phyloP scores from a whole-genome alignment of 2,329 filamentous ascomycete genomes.

The Ophiostoma piceae region DNA sequence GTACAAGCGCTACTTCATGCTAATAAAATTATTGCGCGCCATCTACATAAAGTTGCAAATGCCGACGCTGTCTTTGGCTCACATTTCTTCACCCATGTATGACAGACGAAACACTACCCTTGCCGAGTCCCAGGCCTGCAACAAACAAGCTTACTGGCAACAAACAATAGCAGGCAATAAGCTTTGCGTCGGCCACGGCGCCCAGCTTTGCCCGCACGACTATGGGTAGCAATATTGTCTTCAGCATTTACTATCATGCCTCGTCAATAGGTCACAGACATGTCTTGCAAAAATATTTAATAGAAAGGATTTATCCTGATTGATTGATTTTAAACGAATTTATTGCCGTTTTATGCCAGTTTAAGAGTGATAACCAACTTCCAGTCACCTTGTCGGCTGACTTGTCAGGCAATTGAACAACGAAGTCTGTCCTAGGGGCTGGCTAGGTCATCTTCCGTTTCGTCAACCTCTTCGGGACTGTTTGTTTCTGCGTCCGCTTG shows the following conservation, averaged over 20 bases:
- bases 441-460: background rate
- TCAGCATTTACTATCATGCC: no score
- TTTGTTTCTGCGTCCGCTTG: background rate
- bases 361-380: background rate
- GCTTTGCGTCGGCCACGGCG: background rate
- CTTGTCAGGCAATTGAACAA: background rate
- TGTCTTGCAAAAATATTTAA: background rate
- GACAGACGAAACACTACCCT: background rate
- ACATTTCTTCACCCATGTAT: background rate
- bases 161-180: background rate
- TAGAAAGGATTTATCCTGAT: background rate
- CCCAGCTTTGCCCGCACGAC: background rate
- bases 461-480: background rate
- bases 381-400: background rate
- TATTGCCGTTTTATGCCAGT: background rate
- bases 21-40: background rate
- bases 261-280: background rate
- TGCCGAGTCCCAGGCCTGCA: background rate
- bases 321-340: background rate
- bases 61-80: no score
- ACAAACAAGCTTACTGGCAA: background rate
- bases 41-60: no score
- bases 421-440: no score
- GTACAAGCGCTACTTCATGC: background rate
- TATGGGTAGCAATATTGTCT: no score